phyloP scores from a whole-genome alignment of 2,329 filamentous ascomycete genomes.

The Colletotrichum sp. region DNA sequence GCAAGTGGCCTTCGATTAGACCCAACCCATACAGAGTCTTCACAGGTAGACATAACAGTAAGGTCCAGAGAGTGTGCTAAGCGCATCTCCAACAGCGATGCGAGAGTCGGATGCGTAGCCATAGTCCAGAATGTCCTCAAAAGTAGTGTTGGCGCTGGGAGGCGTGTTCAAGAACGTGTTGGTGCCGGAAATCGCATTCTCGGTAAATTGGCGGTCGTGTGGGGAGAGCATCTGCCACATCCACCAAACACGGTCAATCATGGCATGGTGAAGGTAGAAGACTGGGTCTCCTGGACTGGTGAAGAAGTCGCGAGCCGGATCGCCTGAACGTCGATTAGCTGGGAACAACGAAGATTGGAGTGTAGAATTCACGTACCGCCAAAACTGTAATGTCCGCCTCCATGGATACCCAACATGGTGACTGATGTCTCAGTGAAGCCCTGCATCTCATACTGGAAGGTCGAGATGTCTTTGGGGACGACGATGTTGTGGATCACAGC shows the following conservation, averaged over 20 bases:
- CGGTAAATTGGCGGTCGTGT: constrained; percentile 25
- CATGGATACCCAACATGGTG: constrained; percentile 29
- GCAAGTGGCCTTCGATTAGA: neutral
- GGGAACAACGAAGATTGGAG: neutral
- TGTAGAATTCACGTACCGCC: constrained; percentile 39
- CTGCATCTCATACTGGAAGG: constrained; percentile 53
- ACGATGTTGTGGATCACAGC: constrained; percentile 43
- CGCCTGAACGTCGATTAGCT: constrained; percentile 31
- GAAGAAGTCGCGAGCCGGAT: constrained; percentile 45
- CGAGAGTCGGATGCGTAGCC: constrained; percentile 24
- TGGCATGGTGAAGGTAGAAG: constrained; percentile 35
- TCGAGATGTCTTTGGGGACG: constrained; percentile 36
- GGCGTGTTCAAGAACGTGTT: constrained; percentile 28
- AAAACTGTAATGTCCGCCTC: constrained; percentile 12
- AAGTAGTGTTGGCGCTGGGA: constrained; percentile 23
- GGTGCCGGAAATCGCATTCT: constrained; percentile 24
- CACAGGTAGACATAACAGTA: constrained; percentile 31
- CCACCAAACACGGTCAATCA: constrained; percentile 31
- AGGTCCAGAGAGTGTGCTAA: constrained; percentile 26
- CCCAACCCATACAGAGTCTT: neutral
- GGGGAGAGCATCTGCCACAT: constrained; percentile 31
- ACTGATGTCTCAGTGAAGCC: constrained; percentile 30
- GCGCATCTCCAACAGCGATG: constrained; percentile 27
- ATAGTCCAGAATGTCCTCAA: constrained; percentile 26
- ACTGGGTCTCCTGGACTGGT: constrained; percentile 35